phyloP scores from a whole-genome alignment of 352 stramenopile genomes.

The Globisporangium orthogonon region DNA sequence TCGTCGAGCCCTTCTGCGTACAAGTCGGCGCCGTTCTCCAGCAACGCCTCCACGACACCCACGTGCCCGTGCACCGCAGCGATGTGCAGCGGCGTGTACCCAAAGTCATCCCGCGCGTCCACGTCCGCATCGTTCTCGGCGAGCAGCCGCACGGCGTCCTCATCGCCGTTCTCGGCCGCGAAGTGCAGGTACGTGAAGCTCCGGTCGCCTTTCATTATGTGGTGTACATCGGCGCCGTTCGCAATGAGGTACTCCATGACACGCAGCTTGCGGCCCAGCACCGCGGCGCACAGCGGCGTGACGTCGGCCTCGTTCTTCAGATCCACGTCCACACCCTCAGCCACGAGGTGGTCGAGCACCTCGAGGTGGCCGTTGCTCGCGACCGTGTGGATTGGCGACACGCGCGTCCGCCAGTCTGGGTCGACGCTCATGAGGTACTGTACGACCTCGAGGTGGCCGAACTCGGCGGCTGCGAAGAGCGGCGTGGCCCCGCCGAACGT shows the following conservation, averaged over 20 bases:
- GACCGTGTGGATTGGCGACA: constrained; percentile 11
- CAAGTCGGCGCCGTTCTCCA: constrained; percentile 18
- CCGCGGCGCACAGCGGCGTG: constrained; percentile 13
- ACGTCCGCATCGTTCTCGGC: constrained; percentile 16
- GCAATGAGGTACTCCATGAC: constrained; percentile 12
- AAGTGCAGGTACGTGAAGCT: constrained; percentile 20
- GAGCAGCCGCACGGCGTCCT: constrained; percentile 16
- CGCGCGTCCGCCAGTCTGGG: constrained; percentile 3
- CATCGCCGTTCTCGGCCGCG: constrained; percentile 25
- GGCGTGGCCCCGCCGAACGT: constrained; percentile 10
- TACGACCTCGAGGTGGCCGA: constrained; percentile 11
- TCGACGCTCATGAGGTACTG: constrained; percentile 10
- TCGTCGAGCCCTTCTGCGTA: constrained; percentile 3
- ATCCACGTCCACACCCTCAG: constrained; percentile 8
- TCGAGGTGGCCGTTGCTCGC: constrained; percentile 15
- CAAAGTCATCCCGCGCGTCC: constrained; percentile 13
- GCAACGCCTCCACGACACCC: constrained; percentile 11
- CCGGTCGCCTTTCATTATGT: constrained; percentile 11
- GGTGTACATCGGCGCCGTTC: constrained; percentile 15
- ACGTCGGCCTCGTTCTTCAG: constrained; percentile 9
- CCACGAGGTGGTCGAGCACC: constrained; percentile 10
- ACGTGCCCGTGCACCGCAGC: constrained; percentile 17
- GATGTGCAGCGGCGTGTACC: constrained; percentile 22
- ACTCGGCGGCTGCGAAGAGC: constrained; percentile 13
- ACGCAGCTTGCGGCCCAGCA: constrained; percentile 7